phyloP scores from a whole-genome alignment of 768 basidiomycete species.

The Tylopilus sp. region DNA sequence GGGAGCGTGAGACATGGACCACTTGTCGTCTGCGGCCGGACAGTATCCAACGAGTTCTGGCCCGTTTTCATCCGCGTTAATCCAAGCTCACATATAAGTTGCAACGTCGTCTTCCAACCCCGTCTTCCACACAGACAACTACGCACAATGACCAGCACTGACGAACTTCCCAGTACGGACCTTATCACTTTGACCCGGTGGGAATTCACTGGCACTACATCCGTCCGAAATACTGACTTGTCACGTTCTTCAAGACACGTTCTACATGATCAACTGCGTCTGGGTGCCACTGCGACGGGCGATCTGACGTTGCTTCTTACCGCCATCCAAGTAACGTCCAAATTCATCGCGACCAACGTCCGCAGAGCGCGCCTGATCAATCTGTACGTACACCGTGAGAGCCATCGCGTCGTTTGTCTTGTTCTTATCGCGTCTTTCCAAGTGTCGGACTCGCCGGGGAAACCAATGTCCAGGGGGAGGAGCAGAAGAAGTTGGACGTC shows the following conservation, averaged over 20 bases:
- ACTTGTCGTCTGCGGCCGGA: conserved; percentile 8
- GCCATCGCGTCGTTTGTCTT: not conserved
- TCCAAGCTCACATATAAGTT: conserved; percentile 8
- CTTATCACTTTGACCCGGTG: conserved; percentile 92
- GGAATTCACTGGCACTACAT: conserved; percentile 15
- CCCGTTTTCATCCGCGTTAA: conserved; percentile 21
- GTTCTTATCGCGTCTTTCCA: conserved; percentile 4
- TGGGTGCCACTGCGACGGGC: conserved; percentile 83
- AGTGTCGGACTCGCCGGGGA: conserved; percentile 98
- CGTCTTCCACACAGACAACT: not conserved
- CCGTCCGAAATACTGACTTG: not conserved
- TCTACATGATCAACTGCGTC: conserved; percentile 76
- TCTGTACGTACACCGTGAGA: conserved; percentile 54
- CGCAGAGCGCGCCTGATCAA: conserved; percentile 96
- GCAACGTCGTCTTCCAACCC: not conserved
- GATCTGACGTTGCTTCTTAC: conserved; percentile 93
- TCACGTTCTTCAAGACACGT: conserved; percentile 61
- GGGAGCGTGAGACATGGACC: conserved; percentile 25
- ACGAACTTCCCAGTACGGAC: conserved; percentile 78
- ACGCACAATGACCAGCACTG: conserved; percentile 32
- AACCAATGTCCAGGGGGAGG: conserved; percentile 96
- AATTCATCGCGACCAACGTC: conserved; percentile 98
- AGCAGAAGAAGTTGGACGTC: conserved; percentile 99
- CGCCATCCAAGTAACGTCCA: conserved; percentile 93
- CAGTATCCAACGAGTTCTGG: conserved; percentile 1